These are phyloP conservation scores for Monosporascus ibericus DNA, from an alignment of 2,329 filamentous ascomycete genomes.

Conservation along the genomic window DNA sequence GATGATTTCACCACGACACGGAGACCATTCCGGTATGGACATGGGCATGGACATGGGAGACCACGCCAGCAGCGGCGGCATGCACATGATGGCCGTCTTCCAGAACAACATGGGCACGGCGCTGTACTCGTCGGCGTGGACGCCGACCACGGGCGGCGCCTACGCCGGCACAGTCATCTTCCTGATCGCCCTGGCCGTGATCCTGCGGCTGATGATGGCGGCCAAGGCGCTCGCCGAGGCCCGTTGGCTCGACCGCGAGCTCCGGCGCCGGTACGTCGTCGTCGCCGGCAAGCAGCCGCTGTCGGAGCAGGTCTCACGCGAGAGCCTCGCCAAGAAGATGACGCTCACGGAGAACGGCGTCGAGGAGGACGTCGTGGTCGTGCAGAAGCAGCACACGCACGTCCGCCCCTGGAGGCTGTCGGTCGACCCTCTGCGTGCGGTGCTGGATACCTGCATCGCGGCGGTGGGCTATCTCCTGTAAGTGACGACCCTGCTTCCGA, in stretches of 20 bases:
- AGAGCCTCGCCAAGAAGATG: slow-evolving; percentile 58
- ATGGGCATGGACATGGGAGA: slow-evolving; percentile 15
- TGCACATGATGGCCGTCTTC: slow-evolving; percentile 52
- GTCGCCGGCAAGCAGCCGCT: slow-evolving; percentile 59
- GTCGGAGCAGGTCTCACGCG: slow-evolving; percentile 51
- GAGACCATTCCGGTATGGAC: neutral
- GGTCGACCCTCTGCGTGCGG: slow-evolving; percentile 42
- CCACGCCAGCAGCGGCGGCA: slow-evolving; percentile 18
- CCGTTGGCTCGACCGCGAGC: slow-evolving; percentile 64
- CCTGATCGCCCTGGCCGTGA: slow-evolving; percentile 66
- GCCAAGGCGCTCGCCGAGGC: slow-evolving; percentile 56
- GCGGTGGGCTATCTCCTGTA: slow-evolving; percentile 27
- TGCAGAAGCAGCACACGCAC: slow-evolving; percentile 49
- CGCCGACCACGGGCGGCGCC: slow-evolving; percentile 59
- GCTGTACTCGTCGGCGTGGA: slow-evolving; percentile 63
- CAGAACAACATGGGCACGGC: slow-evolving; percentile 42
- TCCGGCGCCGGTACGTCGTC: slow-evolving; percentile 70
- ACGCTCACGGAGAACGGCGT: slow-evolving; percentile 69
- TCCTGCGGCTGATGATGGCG: slow-evolving; percentile 67
- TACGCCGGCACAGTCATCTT: slow-evolving; percentile 94
- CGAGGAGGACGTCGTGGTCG: slow-evolving; percentile 73
- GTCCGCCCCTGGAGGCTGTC: slow-evolving; percentile 72
- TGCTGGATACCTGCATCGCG: slow-evolving; percentile 23
- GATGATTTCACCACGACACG: slow-evolving; percentile 9
- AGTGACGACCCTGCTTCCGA: slow-evolving; percentile 14